Percentiles rank a stretch among this genome's conserved stretches.
Evolutionary conservation across 2,329 filamentous ascomycete species (phyloP).

Genomic region (Pyrenophora teres): DNA sequence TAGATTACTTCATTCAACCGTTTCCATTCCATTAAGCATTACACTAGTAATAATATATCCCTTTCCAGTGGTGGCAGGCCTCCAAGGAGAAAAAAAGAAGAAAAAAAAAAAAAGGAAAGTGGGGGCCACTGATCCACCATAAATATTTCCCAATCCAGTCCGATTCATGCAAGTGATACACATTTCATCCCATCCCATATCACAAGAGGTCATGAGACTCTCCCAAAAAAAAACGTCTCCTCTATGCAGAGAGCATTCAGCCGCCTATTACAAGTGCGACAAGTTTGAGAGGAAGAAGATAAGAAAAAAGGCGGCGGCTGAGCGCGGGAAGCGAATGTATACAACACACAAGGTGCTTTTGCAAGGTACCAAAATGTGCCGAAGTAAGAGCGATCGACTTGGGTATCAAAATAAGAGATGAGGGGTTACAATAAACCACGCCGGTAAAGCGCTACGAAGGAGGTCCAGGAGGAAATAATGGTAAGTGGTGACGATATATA

Average conservation of each 20-base stretch:
- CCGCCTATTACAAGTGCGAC: constrained; percentile 9
- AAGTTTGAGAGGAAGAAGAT: constrained; percentile 17
- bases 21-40: constrained; percentile 41
- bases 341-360: constrained; percentile 22
- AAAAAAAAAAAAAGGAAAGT: neutral
- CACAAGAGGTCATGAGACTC: too few relatives aligned
- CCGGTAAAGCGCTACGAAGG: constrained; percentile 15
- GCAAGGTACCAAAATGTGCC: constrained; percentile 10
- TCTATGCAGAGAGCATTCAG: constrained; percentile 23
- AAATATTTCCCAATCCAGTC: neutral
- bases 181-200: constrained; percentile 1
- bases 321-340: constrained; percentile 38
- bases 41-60: constrained; percentile 35
- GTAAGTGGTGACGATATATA: constrained; percentile 3
- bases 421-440: constrained; percentile 24
- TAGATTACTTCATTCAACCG: constrained; percentile 5
- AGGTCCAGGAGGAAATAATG: constrained; percentile 17
- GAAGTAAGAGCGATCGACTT: constrained; percentile 38
- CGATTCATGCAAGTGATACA: neutral
- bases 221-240: constrained; percentile 6
- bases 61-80: neutral
- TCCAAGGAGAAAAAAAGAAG: neutral
- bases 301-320: constrained; percentile 22
- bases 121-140: neutral
- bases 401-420: constrained; percentile 43